Conservation (phyloP, 2,329 filamentous ascomycete genomes). For the Sporothrix schenckii region DNA sequence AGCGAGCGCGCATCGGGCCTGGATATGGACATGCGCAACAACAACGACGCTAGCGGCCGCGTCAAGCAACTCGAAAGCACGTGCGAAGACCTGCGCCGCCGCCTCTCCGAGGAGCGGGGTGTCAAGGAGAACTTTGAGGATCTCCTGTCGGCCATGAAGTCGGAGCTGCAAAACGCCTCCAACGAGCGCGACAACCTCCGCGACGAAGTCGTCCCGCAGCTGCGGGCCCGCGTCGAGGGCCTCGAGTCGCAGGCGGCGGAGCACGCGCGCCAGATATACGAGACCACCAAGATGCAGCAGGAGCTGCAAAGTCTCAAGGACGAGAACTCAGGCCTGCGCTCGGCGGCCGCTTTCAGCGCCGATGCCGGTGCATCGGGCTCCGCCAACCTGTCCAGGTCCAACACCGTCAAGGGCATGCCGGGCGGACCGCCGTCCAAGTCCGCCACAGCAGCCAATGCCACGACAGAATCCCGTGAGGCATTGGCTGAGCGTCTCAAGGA, state of each 20-base stretch:
- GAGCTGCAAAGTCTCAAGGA: constrained; percentile 62
- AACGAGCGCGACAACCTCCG: constrained; percentile 91
- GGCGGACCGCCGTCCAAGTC: constrained; percentile 10
- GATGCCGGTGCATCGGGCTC: constrained; percentile 41
- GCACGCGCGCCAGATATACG: constrained; percentile 73
- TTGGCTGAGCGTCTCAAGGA: constrained; percentile 84
- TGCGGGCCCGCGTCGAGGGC: constrained; percentile 75
- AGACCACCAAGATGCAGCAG: constrained; percentile 83
- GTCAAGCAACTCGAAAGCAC: constrained; percentile 77
- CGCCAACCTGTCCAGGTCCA: constrained; percentile 54
- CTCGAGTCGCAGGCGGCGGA: constrained; percentile 75
- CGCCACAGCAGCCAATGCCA: constrained; percentile 41
- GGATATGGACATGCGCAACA: constrained; percentile 50
- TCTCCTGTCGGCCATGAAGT: constrained; percentile 78
- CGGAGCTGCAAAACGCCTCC: constrained; percentile 77
- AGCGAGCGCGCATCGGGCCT: constrained; percentile 74
- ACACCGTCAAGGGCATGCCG: constrained; percentile 50
- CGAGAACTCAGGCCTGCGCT: constrained; percentile 54
- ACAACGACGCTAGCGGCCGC: constrained; percentile 57
- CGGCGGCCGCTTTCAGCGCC: constrained; percentile 32
- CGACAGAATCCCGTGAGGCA: constrained; percentile 64
- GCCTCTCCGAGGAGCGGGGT: constrained; percentile 80
- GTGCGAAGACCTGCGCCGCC: constrained; percentile 80
- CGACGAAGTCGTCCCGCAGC: constrained; percentile 81
- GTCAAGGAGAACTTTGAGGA: constrained; percentile 94